Base-by-base conservation (phyloP, 805 yeast genomes). In the Kodamaea neixiangensis region DNA sequence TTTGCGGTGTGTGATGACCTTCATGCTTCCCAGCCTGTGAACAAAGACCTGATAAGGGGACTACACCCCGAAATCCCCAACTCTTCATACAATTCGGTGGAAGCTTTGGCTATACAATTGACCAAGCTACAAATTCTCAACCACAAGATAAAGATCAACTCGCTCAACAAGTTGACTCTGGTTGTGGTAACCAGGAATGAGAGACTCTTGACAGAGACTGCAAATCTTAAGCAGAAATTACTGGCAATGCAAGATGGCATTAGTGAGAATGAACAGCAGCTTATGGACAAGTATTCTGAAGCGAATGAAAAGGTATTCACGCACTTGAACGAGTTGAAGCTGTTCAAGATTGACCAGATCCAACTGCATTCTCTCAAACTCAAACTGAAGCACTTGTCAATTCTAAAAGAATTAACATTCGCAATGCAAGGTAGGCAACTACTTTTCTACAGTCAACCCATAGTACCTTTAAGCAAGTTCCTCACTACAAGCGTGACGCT, bases 51-150 rank as follows among this genome's bases (percentile, higher is more conserved):
- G 3, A 45, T 54, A 7, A 15, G 21, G 13, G 11, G 37, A 13
- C 19, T 33, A 31, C 19, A 49, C 33, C 38, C 41, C n/a, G 54
- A 44, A 3, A 44, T 60, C n/a, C 65, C 63, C 4, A 33, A 51
- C 19, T 54, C 58, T 5, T 53, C 61, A 1, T 37, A 46, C 1
- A 10, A 46, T 21, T 56, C 67, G 18, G 58, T 70, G 2, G 60
- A 63, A 15, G 48, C 57, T 13, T 52, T 73, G 7, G 59, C 71
- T 2, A 50, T 67, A 4, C 73, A 69, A 45, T 58, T 73, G 39
- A 61, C 64, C 31, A 71, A 66, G 51, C 57, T 71, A 13, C 64
- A 65, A 35, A 22, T 58, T 3, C n/a, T 55, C 29, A 55, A 57
- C n/a, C 43, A 60, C n/a, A 52, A 52, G 31, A 46, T 58, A 10